Percentiles rank a stretch among this genome's conserved stretches.
Evolutionary conservation across 1,284 basidiomycete species (phyloP).

Genomic region (Ustilago cynodontis): DNA sequence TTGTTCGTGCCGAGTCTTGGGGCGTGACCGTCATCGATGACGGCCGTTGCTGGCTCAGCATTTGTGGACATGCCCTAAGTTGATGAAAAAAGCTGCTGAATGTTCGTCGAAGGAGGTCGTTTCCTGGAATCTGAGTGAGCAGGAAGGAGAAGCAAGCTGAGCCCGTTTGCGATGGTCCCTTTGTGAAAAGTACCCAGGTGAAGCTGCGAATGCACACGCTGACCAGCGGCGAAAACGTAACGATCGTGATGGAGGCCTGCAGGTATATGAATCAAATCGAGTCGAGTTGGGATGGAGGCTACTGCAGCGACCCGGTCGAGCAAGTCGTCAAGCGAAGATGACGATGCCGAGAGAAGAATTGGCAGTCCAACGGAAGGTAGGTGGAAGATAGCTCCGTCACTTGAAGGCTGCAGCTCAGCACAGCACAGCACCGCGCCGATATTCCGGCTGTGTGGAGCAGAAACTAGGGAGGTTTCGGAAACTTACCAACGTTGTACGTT

Average conservation of each 20-base stretch:
- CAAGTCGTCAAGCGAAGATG: neutral
- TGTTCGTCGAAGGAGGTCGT: too few relatives aligned
- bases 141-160: too few relatives aligned
- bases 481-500: too few relatives aligned
- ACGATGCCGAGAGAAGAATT: neutral
- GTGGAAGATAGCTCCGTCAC: neutral
- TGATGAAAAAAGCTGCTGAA: too few relatives aligned
- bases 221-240: neutral
- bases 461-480: too few relatives aligned
- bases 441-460: constrained; percentile 1
- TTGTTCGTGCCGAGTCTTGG: neutral
- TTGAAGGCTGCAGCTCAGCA: neutral
- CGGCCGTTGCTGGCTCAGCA: constrained; percentile 6
- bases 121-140: too few relatives aligned
- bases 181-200: neutral
- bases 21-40: neutral
- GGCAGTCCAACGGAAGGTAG: neutral
- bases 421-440: neutral
- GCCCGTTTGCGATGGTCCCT: neutral
- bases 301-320: neutral
- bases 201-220: neutral
- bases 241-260: neutral
- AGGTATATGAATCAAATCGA: neutral
- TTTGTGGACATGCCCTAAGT: constrained; percentile 33
- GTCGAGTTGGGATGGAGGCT: neutral